Conservation (phyloP, 805 yeast species). For the Candida takata region DNA sequence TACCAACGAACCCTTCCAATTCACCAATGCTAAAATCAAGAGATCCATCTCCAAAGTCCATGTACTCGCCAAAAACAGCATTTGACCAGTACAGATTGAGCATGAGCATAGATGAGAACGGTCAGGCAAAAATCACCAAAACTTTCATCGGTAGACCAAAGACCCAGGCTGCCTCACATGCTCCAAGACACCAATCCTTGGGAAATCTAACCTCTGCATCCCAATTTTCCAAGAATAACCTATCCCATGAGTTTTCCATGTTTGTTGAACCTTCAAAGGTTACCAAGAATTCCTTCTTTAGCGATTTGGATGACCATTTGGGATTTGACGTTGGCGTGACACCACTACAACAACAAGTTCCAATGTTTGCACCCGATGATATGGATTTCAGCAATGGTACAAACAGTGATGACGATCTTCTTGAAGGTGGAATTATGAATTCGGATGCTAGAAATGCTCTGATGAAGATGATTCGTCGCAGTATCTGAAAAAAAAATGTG, state of each 20-base stretch:
- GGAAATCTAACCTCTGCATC: constrained; percentile 5
- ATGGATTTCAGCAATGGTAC: constrained; percentile 5
- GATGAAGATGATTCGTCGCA: constrained; percentile 23
- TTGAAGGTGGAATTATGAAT: constrained; percentile 14
- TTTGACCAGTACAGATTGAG: constrained; percentile 10
- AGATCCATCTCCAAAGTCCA: not conserved
- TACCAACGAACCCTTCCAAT: constrained; percentile 18
- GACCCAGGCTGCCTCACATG: constrained; percentile 1
- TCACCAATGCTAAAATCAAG: constrained; percentile 14
- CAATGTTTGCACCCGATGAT: not conserved
- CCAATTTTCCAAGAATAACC: constrained; percentile 6
- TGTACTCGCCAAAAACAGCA: not conserved
- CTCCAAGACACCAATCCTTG: constrained; percentile 20
- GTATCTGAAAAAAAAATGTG: no score
- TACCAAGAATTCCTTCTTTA: constrained; percentile 15
- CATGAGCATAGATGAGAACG: constrained; percentile 21
- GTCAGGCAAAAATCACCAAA: constrained; percentile 20
- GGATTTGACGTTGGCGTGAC: constrained; percentile 5
- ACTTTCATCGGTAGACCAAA: constrained; percentile 3
- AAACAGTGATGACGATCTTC: constrained; percentile 9
- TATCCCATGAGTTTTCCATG: constrained; percentile 9
- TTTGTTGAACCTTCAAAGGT: constrained; percentile 20
- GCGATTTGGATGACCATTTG: constrained; percentile 13
- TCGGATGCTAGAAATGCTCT: constrained; percentile 25
- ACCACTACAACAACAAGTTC: constrained; percentile 2